Conservation (phyloP, 2,329 filamentous ascomycete genomes). For the Penicillium brevicompactum region DNA sequence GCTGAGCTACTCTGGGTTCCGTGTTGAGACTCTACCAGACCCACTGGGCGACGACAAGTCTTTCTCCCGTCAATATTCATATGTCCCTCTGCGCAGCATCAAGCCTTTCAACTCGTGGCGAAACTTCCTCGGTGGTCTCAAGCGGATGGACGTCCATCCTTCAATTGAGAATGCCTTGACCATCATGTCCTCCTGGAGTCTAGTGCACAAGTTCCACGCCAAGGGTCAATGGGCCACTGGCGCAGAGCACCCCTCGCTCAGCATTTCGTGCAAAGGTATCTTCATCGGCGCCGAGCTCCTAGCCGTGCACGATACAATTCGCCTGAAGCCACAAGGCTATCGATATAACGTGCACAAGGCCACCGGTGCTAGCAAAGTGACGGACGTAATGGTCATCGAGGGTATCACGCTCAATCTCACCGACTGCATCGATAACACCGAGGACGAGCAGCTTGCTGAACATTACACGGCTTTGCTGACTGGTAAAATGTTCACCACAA, state of each 20-base stretch:
- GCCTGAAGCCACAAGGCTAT: conserved; percentile 45
- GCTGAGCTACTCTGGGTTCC: conserved; percentile 56
- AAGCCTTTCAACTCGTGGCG: conserved; percentile 60
- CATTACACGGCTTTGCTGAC: conserved; percentile 50
- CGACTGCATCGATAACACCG: conserved; percentile 51
- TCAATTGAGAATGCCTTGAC: conserved; percentile 59
- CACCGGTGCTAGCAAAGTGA: conserved; percentile 32
- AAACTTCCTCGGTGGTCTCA: conserved; percentile 47
- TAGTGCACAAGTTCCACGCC: conserved; percentile 56
- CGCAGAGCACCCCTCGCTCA: conserved; percentile 47
- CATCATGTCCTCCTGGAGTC: conserved; percentile 54
- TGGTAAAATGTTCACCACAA: conserved; percentile 51
- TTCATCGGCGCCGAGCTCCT: conserved; percentile 61
- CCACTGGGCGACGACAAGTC: conserved; percentile 55
- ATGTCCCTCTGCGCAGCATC: conserved; percentile 56
- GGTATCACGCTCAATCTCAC: conserved; percentile 55
- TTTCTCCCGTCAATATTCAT: conserved; percentile 56
- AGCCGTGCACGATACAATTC: conserved; percentile 56
- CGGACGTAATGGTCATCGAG: conserved; percentile 57
- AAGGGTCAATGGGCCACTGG: conserved; percentile 47
- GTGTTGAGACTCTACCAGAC: conserved; percentile 59
- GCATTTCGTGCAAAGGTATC: conserved; percentile 56
- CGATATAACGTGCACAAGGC: conserved; percentile 13
- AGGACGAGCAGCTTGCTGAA: conserved; percentile 50
- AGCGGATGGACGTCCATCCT: conserved; percentile 50